A percentile compares a stretch with the other conserved stretches of the same genome.
phyloP scores from a whole-genome alignment of 208 protist species.

The Wallacemonas collosoma region DNA sequence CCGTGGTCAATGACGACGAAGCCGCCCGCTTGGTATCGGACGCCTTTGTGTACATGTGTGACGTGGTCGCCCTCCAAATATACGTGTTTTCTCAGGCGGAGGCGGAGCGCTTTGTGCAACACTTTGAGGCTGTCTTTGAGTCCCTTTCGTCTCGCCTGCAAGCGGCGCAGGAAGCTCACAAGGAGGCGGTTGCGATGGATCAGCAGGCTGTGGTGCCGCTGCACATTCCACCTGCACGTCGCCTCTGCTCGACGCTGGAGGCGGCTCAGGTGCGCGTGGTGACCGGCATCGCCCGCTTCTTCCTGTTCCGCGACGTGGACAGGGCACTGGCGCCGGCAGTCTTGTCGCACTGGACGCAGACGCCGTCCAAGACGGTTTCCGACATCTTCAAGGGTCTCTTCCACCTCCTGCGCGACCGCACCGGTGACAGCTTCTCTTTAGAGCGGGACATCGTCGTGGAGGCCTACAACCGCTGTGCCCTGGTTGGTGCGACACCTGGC shows the following conservation, averaged over 20 bases:
- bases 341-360: conserved; percentile 68
- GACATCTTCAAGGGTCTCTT: conserved; percentile 84
- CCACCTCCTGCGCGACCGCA: conserved; percentile 68
- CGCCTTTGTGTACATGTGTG: conserved; percentile 63
- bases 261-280: conserved; percentile 66
- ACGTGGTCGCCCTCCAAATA: conserved; percentile 55
- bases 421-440: conserved; percentile 56
- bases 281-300: conserved; percentile 55
- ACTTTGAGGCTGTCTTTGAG: conserved; percentile 50
- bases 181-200: conserved; percentile 34
- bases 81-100: conserved; percentile 59
- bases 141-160: conserved; percentile 27
- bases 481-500: conserved; percentile 54
- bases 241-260: conserved; percentile 43
- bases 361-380: conserved; percentile 66
- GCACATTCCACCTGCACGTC: conserved; percentile 40
- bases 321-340: conserved; percentile 47
- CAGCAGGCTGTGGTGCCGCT: conserved; percentile 20
- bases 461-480: conserved; percentile 65
- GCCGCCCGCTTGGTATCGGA: conserved; percentile 16
- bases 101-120: conserved; percentile 56
- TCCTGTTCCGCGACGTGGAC: conserved; percentile 63
- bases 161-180: conserved; percentile 42
- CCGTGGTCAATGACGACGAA: background rate
- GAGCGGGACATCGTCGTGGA: conserved; percentile 73